A percentile compares a stretch with the other conserved stretches of the same genome.
These are phyloP conservation scores for Phytopythium vexans DNA, from an alignment of 352 stramenopile genomes.

Conservation along the genomic window DNA sequence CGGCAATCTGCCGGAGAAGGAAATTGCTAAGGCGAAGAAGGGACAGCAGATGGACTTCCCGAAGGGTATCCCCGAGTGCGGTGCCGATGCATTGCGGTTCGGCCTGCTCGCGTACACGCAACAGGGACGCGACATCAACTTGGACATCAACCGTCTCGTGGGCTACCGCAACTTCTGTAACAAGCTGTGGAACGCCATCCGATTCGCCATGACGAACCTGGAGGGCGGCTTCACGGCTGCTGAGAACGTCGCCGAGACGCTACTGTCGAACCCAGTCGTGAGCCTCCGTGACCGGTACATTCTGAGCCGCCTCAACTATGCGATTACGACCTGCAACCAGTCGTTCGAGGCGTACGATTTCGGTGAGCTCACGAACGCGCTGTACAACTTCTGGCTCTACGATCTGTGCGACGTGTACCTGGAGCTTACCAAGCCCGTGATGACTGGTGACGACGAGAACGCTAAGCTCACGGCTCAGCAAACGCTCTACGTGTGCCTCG, in stretches of 20 bases:
- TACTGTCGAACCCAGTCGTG: constrained; percentile 68
- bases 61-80: constrained; percentile 98
- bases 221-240: constrained; percentile 64
- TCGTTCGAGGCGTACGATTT: constrained; percentile 95
- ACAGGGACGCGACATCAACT: constrained; percentile 97
- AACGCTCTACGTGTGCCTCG: constrained; percentile 83
- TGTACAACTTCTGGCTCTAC: constrained; percentile 99
- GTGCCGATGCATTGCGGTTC: constrained; percentile 98
- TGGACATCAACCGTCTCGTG: constrained; percentile 99
- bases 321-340: constrained; percentile 72
- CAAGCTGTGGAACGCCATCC: constrained; percentile 99
- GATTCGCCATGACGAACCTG: constrained; percentile 97
- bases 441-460: constrained; percentile 74
- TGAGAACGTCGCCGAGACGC: constrained; percentile 48
- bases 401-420: constrained; percentile 99
- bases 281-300: constrained; percentile 76
- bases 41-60: constrained; percentile 97
- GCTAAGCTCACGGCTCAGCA: constrained; percentile 80
- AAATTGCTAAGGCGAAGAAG: constrained; percentile 98
- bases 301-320: constrained; percentile 76
- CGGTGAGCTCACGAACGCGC: constrained; percentile 90
- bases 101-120: constrained; percentile 96
- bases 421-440: constrained; percentile 98
- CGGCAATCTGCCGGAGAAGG: constrained; percentile 97
- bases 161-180: constrained; percentile 99